Evolutionary conservation across 257 asterid species (phyloP).

Genomic region (Solanum phureja): DNA sequence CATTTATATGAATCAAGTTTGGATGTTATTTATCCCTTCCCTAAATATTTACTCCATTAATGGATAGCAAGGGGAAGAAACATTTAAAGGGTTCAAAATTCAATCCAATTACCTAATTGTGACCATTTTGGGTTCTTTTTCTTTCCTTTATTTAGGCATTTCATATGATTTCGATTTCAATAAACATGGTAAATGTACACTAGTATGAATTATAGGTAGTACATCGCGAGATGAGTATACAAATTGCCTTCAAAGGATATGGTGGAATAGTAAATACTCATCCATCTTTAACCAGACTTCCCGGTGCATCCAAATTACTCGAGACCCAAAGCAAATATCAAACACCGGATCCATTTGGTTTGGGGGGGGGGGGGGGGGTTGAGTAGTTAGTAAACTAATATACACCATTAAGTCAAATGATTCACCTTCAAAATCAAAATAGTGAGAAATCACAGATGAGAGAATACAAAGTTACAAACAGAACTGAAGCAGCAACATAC

Average conservation of each 20-base stretch:
- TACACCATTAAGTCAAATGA: background rate
- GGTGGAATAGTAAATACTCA: background rate
- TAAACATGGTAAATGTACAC: background rate
- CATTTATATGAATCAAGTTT: too few relatives aligned
- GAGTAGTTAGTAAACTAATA: background rate
- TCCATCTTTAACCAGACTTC: background rate
- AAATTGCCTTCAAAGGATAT: background rate
- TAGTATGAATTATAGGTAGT: background rate
- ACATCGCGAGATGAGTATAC: background rate
- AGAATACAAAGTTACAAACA: background rate
- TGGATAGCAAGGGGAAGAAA: background rate
- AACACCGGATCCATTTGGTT: too few relatives aligned
- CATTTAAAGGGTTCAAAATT: background rate
- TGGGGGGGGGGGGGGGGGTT: background rate
- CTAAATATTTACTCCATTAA: background rate
- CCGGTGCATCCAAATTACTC: background rate
- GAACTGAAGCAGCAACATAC: background rate
- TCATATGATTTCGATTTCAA: background rate
- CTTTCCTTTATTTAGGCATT: background rate
- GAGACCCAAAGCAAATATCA: background rate
- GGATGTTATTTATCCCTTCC: background rate
- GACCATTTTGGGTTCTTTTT: background rate
- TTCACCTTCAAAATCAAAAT: conserved; percentile 32
- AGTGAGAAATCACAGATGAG: conserved; percentile 32
- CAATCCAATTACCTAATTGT: background rate